Evolutionary conservation across 352 stramenopile genomes (phyloP), one percentile per base, ranked within the genome.

Genomic region (Pythium biforme): DNA sequence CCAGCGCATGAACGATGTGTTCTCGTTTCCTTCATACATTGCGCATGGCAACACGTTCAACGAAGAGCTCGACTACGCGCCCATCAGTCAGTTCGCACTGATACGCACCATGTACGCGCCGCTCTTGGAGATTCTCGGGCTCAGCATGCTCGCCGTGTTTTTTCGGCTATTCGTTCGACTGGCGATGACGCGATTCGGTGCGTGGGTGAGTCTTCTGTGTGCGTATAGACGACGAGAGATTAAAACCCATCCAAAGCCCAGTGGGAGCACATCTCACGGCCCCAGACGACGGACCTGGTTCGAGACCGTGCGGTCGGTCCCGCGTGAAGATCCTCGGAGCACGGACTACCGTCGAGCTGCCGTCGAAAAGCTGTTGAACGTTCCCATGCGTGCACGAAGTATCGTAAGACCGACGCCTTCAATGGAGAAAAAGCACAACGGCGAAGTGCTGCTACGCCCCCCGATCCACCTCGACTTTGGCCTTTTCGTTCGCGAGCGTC

Each of bases 21-120:
- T 54, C 11, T 59, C 64, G 1, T 75, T 75, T 43, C 22, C 48
- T 2, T 62, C 48, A 10, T 58, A 23, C 31, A 40, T 73, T 9
- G 68, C 64, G 29, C 57, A 64, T 25, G 60, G 52, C 19, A 75
- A 75, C 55, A 65, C 64, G 22, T 76, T 66, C 50, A 71, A 73
- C 23, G 56, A 50, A 47, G 51, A 66, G 4, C 56, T 67, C 15
- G 61, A 76, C 14, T 40, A 50, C 20, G 45, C 62, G 2, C 52
- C 66, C 10, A 55, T 29, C 14, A 72, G 62, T 4, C 33, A 49
- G 8, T 33, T 58, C 15, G 14, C 59, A 5, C 53, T 76, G 20
- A 14, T 76, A 9, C 19, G 27, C 17, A 54, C 68, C 10, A 43
- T 76, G 20, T 76, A 74, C 43, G 37, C 25, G 1, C 37, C 37